Base-by-base conservation (phyloP, 2,329 filamentous ascomycete species). In the Juglanconis oblonga region DNA sequence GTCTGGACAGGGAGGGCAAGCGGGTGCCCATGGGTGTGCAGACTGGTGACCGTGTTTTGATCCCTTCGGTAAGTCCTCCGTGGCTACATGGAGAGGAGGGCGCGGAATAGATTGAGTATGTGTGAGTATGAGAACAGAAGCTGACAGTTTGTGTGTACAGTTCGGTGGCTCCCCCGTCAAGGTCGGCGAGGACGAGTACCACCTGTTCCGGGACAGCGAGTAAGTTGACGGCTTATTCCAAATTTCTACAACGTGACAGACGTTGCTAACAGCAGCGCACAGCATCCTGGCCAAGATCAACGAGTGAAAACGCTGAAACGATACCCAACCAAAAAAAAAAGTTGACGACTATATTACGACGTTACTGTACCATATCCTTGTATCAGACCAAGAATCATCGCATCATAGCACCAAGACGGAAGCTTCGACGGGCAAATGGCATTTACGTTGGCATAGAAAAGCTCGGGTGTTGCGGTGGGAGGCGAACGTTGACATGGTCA, bases 261-360 rank as follows among this genome's bases (percentile, higher is more conserved):
- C 5, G 40, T 50, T 38, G 36, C 66, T 72, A 35, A 70, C 65
- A 42, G 59, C 40, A 35, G 13, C 54, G 29, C 44, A 32, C 70
- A 97, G 94, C 77, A 91, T 99, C 69, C 87, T 99, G 64, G 95
- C 95, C 77, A 99, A 98, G 89, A 97, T 99, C 86, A 97, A 92
- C 80, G 94, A 98, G 85, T 97, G 91, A 82, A 83, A 71, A 60
- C 67, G 5, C 24, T 48, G 45, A 48, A 3, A 48, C 45, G 45
- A 48, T 48, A 48, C 45, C 45, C 45, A 31, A 48, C 10, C 24
- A 29, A 56, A 65, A 68, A 65, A 68, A 67, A 64, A 62, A 63
- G 58, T 67, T 53, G 54, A 59, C 32, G 69, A 68, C 69, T 68
- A 65, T 55, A 70, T 67, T 66, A 55, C 51, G 62, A 63, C 51